Conservation (phyloP, 768 basidiomycete genomes). For the Suillus fuscotomentosus region DNA sequence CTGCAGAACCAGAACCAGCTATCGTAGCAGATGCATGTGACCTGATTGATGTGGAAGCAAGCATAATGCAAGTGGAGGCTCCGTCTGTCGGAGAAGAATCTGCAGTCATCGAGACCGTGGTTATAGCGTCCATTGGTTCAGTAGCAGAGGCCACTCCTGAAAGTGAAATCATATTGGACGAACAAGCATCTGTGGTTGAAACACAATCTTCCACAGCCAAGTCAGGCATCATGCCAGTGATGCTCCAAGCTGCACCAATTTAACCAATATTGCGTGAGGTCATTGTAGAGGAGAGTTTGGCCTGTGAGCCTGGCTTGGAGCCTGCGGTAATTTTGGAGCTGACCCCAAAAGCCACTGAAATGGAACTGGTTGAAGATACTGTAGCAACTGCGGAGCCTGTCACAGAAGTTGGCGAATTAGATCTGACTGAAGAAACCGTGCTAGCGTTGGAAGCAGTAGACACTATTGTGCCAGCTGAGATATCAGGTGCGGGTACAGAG, state of each 20-base stretch:
- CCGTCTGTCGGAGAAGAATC: neutral
- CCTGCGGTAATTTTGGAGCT: neutral
- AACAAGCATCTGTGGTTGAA: too few relatives aligned
- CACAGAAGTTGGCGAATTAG: neutral
- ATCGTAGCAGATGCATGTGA: slow-evolving; percentile 6
- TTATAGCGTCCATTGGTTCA: neutral
- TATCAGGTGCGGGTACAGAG: neutral
- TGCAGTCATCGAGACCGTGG: neutral
- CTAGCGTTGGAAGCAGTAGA: neutral
- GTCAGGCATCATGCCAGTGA: neutral
- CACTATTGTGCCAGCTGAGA: too few relatives aligned
- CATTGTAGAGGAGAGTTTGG: neutral
- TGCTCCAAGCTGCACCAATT: neutral
- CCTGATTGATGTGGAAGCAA: neutral
- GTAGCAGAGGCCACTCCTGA: neutral
- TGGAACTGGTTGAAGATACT: neutral
- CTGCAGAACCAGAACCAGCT: neutral
- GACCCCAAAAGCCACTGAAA: neutral
- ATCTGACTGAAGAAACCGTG: neutral
- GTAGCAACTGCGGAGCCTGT: neutral
- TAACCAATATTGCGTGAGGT: neutral
- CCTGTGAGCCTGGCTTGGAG: neutral
- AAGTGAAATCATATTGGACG: neutral
- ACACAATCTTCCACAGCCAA: neutral
- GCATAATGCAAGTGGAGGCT: neutral